A percentile compares a stretch with the other conserved stretches of the same genome.
These are phyloP conservation scores for Pythium scleroteichum DNA, from an alignment of 352 stramenopile genomes.

Conservation along the genomic window DNA sequence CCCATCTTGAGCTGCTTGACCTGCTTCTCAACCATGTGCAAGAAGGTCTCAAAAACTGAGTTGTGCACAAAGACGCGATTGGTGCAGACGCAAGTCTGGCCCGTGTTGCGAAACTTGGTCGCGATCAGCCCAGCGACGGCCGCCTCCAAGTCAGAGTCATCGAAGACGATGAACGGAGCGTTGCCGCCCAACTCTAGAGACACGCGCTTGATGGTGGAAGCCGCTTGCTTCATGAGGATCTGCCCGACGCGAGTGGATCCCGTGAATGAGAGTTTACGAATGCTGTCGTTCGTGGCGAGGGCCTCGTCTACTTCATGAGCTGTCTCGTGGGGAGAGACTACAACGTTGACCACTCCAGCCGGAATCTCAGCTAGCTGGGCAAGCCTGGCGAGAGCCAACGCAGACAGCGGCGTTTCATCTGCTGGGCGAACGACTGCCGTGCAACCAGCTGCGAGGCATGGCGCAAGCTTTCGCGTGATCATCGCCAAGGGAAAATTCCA, in stretches of 20 bases:
- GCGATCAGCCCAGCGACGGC: slow-evolving; percentile 81
- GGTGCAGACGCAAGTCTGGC: slow-evolving; percentile 87
- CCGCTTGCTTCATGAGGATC: slow-evolving; percentile 77
- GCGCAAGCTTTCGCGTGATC: slow-evolving; percentile 97
- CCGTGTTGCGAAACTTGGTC: slow-evolving; percentile 90
- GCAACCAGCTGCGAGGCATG: slow-evolving; percentile 94
- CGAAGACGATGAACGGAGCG: slow-evolving; percentile 92
- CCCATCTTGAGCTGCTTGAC: slow-evolving; percentile 90
- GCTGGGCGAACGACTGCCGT: slow-evolving; percentile 96
- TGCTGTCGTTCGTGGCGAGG: slow-evolving; percentile 64
- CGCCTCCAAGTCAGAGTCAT: slow-evolving; percentile 83
- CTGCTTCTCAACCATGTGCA: slow-evolving; percentile 64
- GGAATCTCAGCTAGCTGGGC: slow-evolving; percentile 87
- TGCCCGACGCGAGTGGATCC: slow-evolving; percentile 85
- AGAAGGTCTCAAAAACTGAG: slow-evolving; percentile 93
- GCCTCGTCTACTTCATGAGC: slow-evolving; percentile 75
- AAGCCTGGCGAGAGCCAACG: slow-evolving; percentile 91
- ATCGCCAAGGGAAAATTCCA: slow-evolving; percentile 99
- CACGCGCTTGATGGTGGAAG: slow-evolving; percentile 79
- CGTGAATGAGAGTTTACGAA: slow-evolving; percentile 92
- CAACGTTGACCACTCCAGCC: slow-evolving; percentile 87
- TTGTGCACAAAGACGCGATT: slow-evolving; percentile 95
- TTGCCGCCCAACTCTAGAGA: slow-evolving; percentile 93
- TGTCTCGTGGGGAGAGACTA: slow-evolving; percentile 69
- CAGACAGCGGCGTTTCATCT: slow-evolving; percentile 95